A percentile compares a stretch with the other conserved stretches of the same genome.
Conservation (phyloP, 2,329 filamentous ascomycete genomes). For the Zasmidium cellare region DNA sequence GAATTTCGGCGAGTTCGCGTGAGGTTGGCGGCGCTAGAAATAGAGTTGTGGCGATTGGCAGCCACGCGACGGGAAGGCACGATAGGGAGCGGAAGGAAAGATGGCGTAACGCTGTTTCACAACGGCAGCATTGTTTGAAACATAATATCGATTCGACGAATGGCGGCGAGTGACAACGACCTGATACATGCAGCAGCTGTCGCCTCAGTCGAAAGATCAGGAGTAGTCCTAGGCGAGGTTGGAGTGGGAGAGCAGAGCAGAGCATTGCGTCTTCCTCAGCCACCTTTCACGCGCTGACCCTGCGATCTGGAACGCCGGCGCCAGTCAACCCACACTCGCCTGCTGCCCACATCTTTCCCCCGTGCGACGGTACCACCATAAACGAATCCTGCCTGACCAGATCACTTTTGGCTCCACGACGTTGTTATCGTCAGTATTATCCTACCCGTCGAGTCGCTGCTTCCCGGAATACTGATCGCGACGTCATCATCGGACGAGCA, state of each 20-base stretch:
- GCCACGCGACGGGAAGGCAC: not conserved
- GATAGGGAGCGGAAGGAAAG: not conserved
- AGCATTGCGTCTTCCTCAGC: too few relatives aligned
- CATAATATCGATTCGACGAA: not conserved
- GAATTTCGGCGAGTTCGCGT: not conserved
- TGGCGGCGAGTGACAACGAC: not conserved
- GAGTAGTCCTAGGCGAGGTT: too few relatives aligned
- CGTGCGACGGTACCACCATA: not conserved
- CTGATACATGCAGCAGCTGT: not conserved
- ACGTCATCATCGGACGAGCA: not conserved
- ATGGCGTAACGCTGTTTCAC: not conserved
- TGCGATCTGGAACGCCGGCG: constrained; percentile 1
- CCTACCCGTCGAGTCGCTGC: not conserved
- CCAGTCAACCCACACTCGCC: not conserved
- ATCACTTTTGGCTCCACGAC: not conserved
- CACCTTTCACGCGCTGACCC: not conserved
- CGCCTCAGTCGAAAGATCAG: too few relatives aligned
- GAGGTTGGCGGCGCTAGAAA: not conserved
- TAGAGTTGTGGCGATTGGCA: not conserved
- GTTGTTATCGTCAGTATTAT: not conserved
- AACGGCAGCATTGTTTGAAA: not conserved
- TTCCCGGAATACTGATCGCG: not conserved
- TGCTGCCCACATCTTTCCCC: not conserved
- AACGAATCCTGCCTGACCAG: not conserved
- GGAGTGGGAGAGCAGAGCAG: too few relatives aligned